Conservation (phyloP, 2,329 filamentous ascomycete species). For the Aspergillus sp. region DNA sequence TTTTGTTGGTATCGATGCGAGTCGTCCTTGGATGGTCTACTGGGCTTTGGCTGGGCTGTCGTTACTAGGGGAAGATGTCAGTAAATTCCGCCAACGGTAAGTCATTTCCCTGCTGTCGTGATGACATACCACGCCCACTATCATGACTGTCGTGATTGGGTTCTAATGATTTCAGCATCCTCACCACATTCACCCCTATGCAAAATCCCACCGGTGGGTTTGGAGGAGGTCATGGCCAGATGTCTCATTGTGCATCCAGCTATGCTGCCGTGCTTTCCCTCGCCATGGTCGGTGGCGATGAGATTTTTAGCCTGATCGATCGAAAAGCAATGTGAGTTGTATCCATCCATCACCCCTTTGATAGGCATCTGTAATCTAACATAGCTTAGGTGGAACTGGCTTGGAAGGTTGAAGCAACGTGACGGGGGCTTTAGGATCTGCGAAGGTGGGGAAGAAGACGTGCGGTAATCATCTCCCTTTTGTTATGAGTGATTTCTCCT, state of each 20-base stretch:
- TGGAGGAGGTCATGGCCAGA: constrained; percentile 87
- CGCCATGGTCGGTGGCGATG: constrained; percentile 69
- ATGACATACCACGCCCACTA: constrained; percentile 1
- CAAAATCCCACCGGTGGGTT: constrained; percentile 84
- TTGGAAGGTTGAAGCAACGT: constrained; percentile 77
- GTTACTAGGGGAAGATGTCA: constrained; percentile 70
- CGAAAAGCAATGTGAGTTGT: constrained; percentile 63
- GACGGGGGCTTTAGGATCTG: constrained; percentile 89
- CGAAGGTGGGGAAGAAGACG: constrained; percentile 83
- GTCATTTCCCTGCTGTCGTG: constrained; percentile 11
- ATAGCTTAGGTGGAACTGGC: constrained; percentile 69
- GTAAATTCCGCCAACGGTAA: constrained; percentile 59
- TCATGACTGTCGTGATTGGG: too few species aligned
- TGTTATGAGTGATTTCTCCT: constrained; percentile 10
- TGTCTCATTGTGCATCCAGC: constrained; percentile 80
- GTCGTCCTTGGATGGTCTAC: constrained; percentile 89
- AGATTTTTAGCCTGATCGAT: constrained; percentile 71
- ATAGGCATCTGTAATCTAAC: constrained; percentile 15
- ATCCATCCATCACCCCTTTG: neutral
- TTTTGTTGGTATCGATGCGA: constrained; percentile 76
- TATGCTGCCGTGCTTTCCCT: constrained; percentile 81
- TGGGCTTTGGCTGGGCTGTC: constrained; percentile 77
- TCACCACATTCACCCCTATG: constrained; percentile 71
- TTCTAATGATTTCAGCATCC: constrained; percentile 41
- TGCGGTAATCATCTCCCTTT: constrained; percentile 56